Percentiles rank a stretch among this genome's conserved stretches.
Conservation (phyloP, 768 basidiomycete genomes). For the Flagelloscypha sp. region DNA sequence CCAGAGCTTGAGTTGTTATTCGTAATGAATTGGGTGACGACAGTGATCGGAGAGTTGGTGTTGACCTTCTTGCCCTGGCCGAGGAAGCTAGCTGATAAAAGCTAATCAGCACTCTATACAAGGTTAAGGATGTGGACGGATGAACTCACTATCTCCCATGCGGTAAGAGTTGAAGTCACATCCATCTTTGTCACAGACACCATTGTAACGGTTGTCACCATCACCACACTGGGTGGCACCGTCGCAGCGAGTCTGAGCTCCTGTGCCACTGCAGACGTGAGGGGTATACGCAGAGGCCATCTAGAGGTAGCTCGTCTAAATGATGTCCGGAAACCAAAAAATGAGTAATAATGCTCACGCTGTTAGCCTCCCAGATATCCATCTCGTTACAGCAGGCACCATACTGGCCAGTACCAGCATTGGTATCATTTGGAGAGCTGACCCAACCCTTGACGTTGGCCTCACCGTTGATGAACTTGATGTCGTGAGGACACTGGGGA, state of each 20-base stretch:
- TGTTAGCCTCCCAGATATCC: conserved; percentile 55
- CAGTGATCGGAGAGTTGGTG: conserved; percentile 25
- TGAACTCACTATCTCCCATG: conserved; percentile 40
- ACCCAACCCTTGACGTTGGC: conserved; percentile 41
- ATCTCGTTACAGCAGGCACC: conserved; percentile 54
- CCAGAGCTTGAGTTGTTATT: conserved; percentile 23
- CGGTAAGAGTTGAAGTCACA: conserved; percentile 61
- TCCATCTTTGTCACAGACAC: conserved; percentile 46
- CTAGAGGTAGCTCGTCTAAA: too few relatives aligned
- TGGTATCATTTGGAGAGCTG: conserved; percentile 26
- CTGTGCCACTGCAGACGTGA: conserved; percentile 36
- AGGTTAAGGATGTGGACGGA: too few relatives aligned
- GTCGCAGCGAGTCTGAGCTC: conserved; percentile 34
- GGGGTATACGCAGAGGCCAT: conserved; percentile 45
- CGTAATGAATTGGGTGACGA: conserved; percentile 33
- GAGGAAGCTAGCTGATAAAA: too few relatives aligned
- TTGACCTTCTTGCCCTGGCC: conserved; percentile 25
- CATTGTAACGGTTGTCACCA: conserved; percentile 27
- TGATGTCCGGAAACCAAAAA: too few relatives aligned
- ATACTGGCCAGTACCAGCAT: conserved; percentile 36
- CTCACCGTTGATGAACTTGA: conserved; percentile 55
- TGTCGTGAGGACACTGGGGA: conserved; percentile 46
- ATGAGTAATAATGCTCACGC: too few relatives aligned
- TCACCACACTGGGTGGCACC: conserved; percentile 33
- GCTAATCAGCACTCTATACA: too few relatives aligned